Evolutionary conservation across 805 yeast species (phyloP), one percentile per base, ranked within the genome.

Genomic region (Candida namnaoensis): DNA sequence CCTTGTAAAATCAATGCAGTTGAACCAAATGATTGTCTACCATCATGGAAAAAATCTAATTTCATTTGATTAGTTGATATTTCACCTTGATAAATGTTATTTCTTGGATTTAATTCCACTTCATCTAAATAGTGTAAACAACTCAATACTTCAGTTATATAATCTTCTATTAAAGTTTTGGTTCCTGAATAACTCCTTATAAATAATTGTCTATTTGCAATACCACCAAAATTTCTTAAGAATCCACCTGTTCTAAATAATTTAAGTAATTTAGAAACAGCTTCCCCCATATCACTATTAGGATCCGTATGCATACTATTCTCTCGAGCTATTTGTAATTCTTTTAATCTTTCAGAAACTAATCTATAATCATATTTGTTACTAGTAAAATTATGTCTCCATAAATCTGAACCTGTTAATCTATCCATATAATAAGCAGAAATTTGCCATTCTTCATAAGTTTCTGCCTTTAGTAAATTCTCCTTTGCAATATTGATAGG

Each of bases 1-100:
- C 99, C 99, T 61, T 93, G 97, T 25, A 93, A 66, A 34, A 91
- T 76, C 43, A 93, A 67, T 0, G 97, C 97, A 0, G 98, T 88
- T 38, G 87, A 76, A 0, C 99, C 99, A 58, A 84, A 76, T 0
- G 95, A 80, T 57, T 88, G 88, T 51, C 86, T 75, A 14, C 86
- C 87, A 63, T 82, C 96, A 57, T 80, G 93, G 64, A 82, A 88
- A 60, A 85, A 87, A 61, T 76, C 88, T 47, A 75, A 69, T 52
- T 74, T 84, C 58, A 69, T 65, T 64, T 75, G 91, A 50, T 41
- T 64, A 47, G 34, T 47, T 51, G 47, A 59, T 53, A 23, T 58
- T 55, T 23, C 42, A 42, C 56, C 33, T 8, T 8, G 7, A 11
- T 30, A 11, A 38, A 49, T 50, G 53, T 43, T 63, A 49, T 40